A percentile compares a stretch with the other conserved stretches of the same genome.
phyloP scores from a whole-genome alignment of 208 protist species.

The Leishmania aethiopica region DNA sequence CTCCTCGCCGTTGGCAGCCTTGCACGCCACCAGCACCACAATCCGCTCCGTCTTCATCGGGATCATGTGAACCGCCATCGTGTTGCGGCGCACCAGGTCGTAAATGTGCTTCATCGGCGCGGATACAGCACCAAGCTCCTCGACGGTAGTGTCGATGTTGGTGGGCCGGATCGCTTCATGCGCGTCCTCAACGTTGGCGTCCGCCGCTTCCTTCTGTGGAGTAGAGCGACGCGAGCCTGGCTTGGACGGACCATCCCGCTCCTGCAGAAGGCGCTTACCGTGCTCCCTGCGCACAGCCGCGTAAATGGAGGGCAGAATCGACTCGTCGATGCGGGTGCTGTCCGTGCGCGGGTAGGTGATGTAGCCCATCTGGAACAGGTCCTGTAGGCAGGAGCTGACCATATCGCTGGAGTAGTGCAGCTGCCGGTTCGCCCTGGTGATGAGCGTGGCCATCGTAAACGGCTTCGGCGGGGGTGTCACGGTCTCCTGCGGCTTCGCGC shows the following conservation, averaged over 20 bases:
- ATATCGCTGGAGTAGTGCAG: slow-evolving; percentile 79
- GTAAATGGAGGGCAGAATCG: slow-evolving; percentile 98
- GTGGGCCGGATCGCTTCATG: slow-evolving; percentile 93
- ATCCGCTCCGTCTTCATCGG: slow-evolving; percentile 79
- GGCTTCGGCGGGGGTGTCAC: slow-evolving; percentile 66
- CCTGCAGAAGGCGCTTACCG: slow-evolving; percentile 94
- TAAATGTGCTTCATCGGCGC: slow-evolving; percentile 72
- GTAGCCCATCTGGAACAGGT: slow-evolving; percentile 90
- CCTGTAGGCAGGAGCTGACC: slow-evolving; percentile 82
- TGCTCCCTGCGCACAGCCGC: slow-evolving; percentile 97
- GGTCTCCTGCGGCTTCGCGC: slow-evolving; percentile 37
- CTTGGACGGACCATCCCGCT: slow-evolving; percentile 69
- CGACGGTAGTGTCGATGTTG: slow-evolving; percentile 68
- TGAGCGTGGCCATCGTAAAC: slow-evolving; percentile 90
- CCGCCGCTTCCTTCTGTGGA: neutral
- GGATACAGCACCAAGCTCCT: slow-evolving; percentile 59
- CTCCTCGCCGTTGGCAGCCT: slow-evolving; percentile 45
- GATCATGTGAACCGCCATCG: slow-evolving; percentile 85
- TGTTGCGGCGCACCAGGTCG: slow-evolving; percentile 82
- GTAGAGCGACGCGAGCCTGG: slow-evolving; percentile 39
- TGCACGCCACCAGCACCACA: slow-evolving; percentile 47
- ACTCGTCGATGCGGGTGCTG: slow-evolving; percentile 86
- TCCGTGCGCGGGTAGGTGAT: slow-evolving; percentile 93
- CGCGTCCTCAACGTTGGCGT: slow-evolving; percentile 87
- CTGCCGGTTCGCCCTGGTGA: slow-evolving; percentile 84